Conservation (phyloP, 2,329 filamentous ascomycete genomes). For the Cytospora mali region DNA sequence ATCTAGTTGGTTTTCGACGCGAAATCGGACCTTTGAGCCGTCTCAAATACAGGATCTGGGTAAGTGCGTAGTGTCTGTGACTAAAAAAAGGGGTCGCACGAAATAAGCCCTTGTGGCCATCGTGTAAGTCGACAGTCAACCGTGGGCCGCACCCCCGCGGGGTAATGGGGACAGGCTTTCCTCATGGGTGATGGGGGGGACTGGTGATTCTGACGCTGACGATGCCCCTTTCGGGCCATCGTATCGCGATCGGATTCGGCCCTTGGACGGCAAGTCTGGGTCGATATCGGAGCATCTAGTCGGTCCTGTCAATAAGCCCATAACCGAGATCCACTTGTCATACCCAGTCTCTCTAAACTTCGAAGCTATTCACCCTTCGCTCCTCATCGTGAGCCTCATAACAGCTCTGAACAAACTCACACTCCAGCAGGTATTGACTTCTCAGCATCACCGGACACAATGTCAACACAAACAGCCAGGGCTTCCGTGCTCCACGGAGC, state of each 20-base stretch:
- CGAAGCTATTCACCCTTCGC: conserved; percentile 11
- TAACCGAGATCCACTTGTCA: conserved; percentile 6
- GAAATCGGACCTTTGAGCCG: no score
- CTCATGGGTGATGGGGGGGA: background rate
- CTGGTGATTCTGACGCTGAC: background rate
- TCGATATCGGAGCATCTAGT: conserved; percentile 26
- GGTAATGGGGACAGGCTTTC: conserved; percentile 19
- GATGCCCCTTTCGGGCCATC: conserved; percentile 5
- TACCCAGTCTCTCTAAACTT: background rate
- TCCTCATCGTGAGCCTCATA: conserved; percentile 9
- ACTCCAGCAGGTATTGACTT: background rate
- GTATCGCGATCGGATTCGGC: conserved; percentile 4
- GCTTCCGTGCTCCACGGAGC: conserved; percentile 59
- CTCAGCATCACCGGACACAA: conserved; percentile 16
- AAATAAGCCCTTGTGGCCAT: background rate
- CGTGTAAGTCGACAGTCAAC: conserved; percentile 9
- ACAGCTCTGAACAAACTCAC: background rate
- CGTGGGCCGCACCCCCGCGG: conserved; percentile 20
- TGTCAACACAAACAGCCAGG: conserved; percentile 40
- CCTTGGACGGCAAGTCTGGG: conserved; percentile 1
- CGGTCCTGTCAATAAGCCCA: background rate
- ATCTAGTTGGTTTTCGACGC: background rate
- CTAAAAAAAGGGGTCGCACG: no score
- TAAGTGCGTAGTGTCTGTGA: no score
- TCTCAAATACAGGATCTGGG: no score